phyloP scores from a whole-genome alignment of 202 grass and related monocot genomes.

The Zizania palustris region DNA sequence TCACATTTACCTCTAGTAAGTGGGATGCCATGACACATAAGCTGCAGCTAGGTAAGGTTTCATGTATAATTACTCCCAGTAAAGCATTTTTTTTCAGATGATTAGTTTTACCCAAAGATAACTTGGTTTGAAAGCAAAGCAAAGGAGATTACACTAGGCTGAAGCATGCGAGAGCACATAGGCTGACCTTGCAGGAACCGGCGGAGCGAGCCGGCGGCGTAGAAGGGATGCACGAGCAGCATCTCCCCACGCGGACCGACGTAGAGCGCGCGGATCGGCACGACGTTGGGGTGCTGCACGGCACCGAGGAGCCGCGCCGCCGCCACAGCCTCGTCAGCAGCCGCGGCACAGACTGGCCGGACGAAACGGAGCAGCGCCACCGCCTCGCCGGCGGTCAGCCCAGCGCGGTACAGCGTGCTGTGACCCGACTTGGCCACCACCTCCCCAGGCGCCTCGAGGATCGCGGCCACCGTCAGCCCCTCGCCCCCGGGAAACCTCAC shows the following conservation, averaged over 20 bases:
- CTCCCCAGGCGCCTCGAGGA: slow-evolving; percentile 94
- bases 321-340: slow-evolving; percentile 55
- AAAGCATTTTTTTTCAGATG: slow-evolving; percentile 33
- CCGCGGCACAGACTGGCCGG: slow-evolving; percentile 64
- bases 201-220: slow-evolving; percentile 77
- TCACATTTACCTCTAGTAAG: neutral
- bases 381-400: slow-evolving; percentile 50
- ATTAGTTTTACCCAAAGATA: slow-evolving; percentile 27
- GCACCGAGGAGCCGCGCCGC: slow-evolving; percentile 63
- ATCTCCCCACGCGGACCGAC: slow-evolving; percentile 91
- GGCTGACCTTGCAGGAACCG: slow-evolving; percentile 71
- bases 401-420: slow-evolving; percentile 92
- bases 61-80: neutral
- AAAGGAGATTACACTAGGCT: neutral
- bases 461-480: slow-evolving; percentile 69
- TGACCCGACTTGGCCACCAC: slow-evolving; percentile 91
- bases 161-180: neutral
- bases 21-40: slow-evolving; percentile 1
- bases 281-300: slow-evolving; percentile 75
- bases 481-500: slow-evolving; percentile 78
- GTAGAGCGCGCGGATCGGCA: slow-evolving; percentile 87
- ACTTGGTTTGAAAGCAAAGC: slow-evolving; percentile 44
- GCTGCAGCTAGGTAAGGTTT: neutral
- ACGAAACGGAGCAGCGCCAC: slow-evolving; percentile 85
- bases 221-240: slow-evolving; percentile 94